Conservation (phyloP, 495 filamentous ascomycete genomes). For the Talaromyces wortmannii region DNA sequence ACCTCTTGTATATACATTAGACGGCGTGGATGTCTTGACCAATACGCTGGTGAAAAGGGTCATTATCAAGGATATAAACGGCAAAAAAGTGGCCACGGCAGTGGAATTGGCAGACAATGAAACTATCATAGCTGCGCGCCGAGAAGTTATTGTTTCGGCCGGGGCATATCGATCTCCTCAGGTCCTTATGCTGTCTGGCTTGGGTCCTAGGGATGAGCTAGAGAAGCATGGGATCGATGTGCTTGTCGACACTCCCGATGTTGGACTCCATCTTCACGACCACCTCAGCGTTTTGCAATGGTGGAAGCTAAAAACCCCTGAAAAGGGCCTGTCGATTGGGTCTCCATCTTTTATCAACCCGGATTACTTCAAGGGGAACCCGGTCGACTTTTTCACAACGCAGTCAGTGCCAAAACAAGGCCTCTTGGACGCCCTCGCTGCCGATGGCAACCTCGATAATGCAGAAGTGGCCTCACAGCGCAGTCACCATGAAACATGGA, state of each 20-base stretch:
- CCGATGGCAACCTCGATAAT: neutral
- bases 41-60: slow-evolving; percentile 16
- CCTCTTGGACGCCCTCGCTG: neutral
- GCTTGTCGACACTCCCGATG: slow-evolving; percentile 34
- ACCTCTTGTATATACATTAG: slow-evolving; percentile 18
- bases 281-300: slow-evolving; percentile 24
- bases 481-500: neutral
- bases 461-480: neutral
- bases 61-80: slow-evolving; percentile 10
- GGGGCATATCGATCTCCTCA: slow-evolving; percentile 40
- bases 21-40: slow-evolving; percentile 16
- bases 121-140: slow-evolving; percentile 11
- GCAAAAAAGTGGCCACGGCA: slow-evolving; percentile 13
- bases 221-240: slow-evolving; percentile 38
- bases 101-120: slow-evolving; percentile 17
- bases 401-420: neutral
- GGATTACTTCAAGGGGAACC: slow-evolving; percentile 11
- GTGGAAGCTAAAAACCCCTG: slow-evolving; percentile 27
- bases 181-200: slow-evolving; percentile 41
- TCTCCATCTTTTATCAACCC: slow-evolving; percentile 16
- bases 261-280: slow-evolving; percentile 54
- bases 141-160: slow-evolving; percentile 38
- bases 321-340: slow-evolving; percentile 21
- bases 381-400: slow-evolving; percentile 12
- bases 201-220: slow-evolving; percentile 38